Evolutionary conservation across 2,329 filamentous ascomycete genomes (phyloP).

Genomic region (Calonectria honghensis): DNA sequence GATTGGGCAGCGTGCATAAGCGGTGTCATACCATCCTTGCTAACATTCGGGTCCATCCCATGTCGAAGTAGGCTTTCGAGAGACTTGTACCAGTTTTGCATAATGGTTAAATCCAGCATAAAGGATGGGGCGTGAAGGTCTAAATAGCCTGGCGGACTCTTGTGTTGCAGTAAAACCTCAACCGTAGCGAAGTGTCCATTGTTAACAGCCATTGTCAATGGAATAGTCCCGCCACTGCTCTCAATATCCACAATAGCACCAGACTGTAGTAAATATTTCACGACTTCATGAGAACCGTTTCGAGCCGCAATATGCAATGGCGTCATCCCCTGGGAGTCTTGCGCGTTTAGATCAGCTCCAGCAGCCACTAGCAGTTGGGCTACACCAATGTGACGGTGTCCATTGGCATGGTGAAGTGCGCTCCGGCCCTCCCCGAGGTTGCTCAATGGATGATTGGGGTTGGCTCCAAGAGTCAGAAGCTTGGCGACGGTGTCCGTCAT

Average conservation of each 20-base stretch:
- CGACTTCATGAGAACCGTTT: slow-evolving; percentile 2
- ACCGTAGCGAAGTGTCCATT: slow-evolving; percentile 6
- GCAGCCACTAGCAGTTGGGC: not conserved
- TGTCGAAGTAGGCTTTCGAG: not conserved
- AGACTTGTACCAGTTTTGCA: not conserved
- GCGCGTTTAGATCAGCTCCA: not conserved
- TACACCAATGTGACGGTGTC: not conserved
- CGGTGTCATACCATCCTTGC: not conserved
- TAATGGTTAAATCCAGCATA: not conserved
- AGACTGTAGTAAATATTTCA: not conserved
- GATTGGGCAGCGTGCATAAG: slow-evolving; percentile 14
- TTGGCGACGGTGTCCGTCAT: not conserved
- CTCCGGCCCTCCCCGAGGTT: too few species aligned
- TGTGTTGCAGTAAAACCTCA: slow-evolving; percentile 11
- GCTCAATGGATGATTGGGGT: not conserved
- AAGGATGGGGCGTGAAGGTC: not conserved
- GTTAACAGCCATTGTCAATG: not conserved
- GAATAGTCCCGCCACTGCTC: not conserved
- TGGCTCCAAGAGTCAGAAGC: slow-evolving; percentile 6
- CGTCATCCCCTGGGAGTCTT: not conserved
- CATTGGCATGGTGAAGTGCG: not conserved
- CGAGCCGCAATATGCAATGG: not conserved
- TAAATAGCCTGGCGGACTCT: not conserved
- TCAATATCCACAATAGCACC: not conserved
- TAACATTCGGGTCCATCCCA: slow-evolving; percentile 16